Conservation (phyloP, 176 grass and related monocot genomes). For the Urochloa ruziziensis region DNA sequence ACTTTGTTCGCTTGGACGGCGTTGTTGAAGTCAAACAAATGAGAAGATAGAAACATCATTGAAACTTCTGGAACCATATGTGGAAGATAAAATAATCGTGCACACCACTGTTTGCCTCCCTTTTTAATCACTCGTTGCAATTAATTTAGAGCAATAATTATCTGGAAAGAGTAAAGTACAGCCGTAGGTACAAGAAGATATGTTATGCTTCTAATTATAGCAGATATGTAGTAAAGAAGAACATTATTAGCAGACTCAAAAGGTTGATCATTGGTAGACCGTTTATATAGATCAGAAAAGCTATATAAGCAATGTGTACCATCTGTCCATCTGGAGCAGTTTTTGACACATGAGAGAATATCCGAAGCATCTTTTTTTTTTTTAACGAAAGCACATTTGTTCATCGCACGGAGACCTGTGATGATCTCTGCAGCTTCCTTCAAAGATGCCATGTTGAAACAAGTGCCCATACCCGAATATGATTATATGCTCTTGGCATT, state of each 20-base stretch:
- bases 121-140: background rate
- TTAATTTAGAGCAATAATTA: background rate
- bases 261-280: background rate
- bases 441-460: background rate
- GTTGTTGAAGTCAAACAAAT: background rate
- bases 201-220: background rate
- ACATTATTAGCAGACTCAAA: background rate
- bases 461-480: background rate
- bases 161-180: background rate
- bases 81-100: background rate
- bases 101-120: background rate
- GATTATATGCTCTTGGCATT: too few relatives aligned
- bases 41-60: background rate
- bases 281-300: too few relatives aligned
- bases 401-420: background rate
- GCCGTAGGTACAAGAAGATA: background rate
- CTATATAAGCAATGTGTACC: background rate
- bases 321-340: background rate
- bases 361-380: slow-evolving; percentile 24
- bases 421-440: background rate
- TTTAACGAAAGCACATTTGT: too few relatives aligned
- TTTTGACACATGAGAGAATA: slow-evolving; percentile 18
- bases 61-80: background rate
- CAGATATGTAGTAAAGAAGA: background rate
- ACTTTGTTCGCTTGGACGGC: background rate